Base-by-base conservation (phyloP, 2,329 filamentous ascomycete genomes). In the Daldinia sp. region DNA sequence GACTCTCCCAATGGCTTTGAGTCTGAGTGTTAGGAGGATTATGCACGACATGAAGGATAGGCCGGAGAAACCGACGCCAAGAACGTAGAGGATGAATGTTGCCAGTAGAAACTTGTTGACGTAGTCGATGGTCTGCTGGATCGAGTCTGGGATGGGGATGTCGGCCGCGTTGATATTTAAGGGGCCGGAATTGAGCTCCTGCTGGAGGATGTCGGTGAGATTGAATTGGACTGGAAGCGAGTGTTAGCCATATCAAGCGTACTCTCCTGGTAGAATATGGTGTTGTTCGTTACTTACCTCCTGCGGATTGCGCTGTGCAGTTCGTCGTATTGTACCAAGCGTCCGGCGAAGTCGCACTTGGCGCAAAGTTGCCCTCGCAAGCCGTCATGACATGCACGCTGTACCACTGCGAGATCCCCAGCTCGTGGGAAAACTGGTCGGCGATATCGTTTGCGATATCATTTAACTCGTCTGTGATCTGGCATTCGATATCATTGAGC, bases 391-490 rank as follows among this genome's bases (percentile, higher is more conserved):
- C 71, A 69, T 86, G 84, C 33, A 86, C 67, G 15, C 83, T 85
- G 72, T 86, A 86, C 84, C 84, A 86, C 67, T 86, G 78, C 0
- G 81, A 80, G 62, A 86, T 81, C 26, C 84, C 83, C 30, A 86
- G 76, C n/a, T 79, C 77, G 12, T 80, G 77, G 55, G 80, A 78
- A 51, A 85, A 57, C 59, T 82, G 71, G 63, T 82, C 83, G 41
- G 80, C 81, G 42, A 82, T 68, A 6, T 81, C 77, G 62, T 81
- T 79, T 4, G 78, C 76, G 37, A 84, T 73, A 35, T 82, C 77
- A 70, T 82, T 81, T 66, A 84, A 65, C 50, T 79, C 75, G 46
- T 80, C 79, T 55, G 77, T 78, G 65, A 80, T 76, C 7, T 79
- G 68, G 42, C 76, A 73, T 28, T 73, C 71, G 51, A 73, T 63